Percentiles rank a stretch among this genome's conserved stretches.
phyloP scores from a whole-genome alignment of 371 early-diverging fungal species.

The Mortierella sp. region DNA sequence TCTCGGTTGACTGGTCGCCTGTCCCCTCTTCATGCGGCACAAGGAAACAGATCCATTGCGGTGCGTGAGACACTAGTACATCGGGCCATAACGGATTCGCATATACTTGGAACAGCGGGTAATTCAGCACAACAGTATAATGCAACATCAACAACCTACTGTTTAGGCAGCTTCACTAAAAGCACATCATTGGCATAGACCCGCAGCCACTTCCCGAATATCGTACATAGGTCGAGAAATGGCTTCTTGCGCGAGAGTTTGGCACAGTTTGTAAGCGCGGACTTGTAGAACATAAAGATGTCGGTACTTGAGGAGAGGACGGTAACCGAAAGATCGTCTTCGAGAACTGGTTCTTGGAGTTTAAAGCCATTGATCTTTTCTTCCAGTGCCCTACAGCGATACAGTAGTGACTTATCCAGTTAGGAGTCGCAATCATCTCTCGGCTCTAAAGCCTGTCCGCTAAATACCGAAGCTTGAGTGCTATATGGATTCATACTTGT shows the following conservation, averaged over 20 bases:
- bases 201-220: slow-evolving; percentile 84
- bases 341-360: slow-evolving; percentile 57
- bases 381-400: slow-evolving; percentile 26
- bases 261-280: slow-evolving; percentile 85
- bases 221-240: slow-evolving; percentile 76
- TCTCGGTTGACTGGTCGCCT: slow-evolving; percentile 67
- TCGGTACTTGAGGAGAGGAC: slow-evolving; percentile 92
- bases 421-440: no score
- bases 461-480: no score
- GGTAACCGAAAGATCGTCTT: slow-evolving; percentile 67
- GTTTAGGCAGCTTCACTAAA: slow-evolving; percentile 73
- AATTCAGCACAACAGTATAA: no score
- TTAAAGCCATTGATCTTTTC: slow-evolving; percentile 56
- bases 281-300: slow-evolving; percentile 89
- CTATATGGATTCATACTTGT: slow-evolving; percentile 62
- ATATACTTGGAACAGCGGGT: no score
- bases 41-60: not conserved
- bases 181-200: slow-evolving; percentile 80
- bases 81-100: not conserved
- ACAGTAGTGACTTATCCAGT: not conserved
- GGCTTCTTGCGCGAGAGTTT: slow-evolving; percentile 87
- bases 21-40: slow-evolving; percentile 72
- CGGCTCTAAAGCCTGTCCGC: no score
- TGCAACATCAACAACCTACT: slow-evolving; percentile 20
- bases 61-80: no score